Evolutionary conservation across 140 eudicot species (phyloP).

Genomic region (Artemisia princeps): DNA sequence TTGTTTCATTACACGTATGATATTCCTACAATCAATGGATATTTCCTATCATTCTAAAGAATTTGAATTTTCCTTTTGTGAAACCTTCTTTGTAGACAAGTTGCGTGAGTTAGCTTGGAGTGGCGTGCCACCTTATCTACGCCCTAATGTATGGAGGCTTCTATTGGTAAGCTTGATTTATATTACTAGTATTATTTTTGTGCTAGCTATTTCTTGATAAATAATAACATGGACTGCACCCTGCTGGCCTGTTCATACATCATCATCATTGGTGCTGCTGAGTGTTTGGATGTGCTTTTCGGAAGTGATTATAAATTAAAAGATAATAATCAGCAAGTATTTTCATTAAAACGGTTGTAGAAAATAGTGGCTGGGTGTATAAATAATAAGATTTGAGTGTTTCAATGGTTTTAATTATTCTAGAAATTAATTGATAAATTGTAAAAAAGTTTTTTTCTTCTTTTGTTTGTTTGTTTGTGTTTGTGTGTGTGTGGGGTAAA

Average conservation of each 20-base stretch:
- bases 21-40: too few relatives aligned
- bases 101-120: constrained; percentile 93
- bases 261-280: neutral
- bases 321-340: too few relatives aligned
- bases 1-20: too few relatives aligned
- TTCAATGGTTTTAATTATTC: neutral
- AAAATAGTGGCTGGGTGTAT: constrained; percentile 6
- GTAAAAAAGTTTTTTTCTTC: neutral
- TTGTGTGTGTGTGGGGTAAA: neutral
- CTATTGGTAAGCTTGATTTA: constrained; percentile 59
- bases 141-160: constrained; percentile 90
- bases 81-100: constrained; percentile 48
- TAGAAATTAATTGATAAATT: neutral
- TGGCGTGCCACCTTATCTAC: constrained; percentile 86
- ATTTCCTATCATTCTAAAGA: too few relatives aligned
- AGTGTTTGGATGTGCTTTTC: constrained; percentile 4
- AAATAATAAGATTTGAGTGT: neutral
- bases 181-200: neutral
- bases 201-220: constrained; percentile 10
- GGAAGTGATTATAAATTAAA: neutral
- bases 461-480: too few relatives aligned
- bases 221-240: neutral
- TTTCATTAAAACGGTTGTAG: neutral
- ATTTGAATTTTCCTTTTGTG: neutral
- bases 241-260: neutral